phyloP scores from a whole-genome alignment of 2,329 filamentous ascomycete genomes.

The Colletotrichum sp. region DNA sequence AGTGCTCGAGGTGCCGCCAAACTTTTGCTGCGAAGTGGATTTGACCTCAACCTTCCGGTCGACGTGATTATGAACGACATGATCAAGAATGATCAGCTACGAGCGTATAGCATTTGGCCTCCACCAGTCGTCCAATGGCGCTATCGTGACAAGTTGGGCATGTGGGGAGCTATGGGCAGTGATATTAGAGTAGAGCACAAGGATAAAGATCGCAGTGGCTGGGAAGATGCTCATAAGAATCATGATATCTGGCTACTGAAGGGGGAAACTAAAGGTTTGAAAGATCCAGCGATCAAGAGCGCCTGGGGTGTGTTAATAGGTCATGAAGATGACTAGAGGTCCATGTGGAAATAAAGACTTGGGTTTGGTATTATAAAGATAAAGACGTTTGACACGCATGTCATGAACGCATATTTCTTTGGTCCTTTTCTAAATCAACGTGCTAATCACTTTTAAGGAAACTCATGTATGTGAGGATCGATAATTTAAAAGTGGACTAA shows the following conservation, averaged over 20 bases:
- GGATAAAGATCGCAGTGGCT: slow-evolving; percentile 11
- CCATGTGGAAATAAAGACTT: not conserved
- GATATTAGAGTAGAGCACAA: slow-evolving; percentile 25
- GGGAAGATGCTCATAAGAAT: not conserved
- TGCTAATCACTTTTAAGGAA: not conserved
- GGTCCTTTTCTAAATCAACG: not conserved
- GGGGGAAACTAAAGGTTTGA: not conserved
- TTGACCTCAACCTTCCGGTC: slow-evolving; percentile 29
- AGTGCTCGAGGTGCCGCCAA: slow-evolving; percentile 31
- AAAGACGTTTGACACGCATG: not conserved
- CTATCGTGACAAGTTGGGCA: slow-evolving; percentile 26
- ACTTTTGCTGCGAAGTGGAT: slow-evolving; percentile 24
- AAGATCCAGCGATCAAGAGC: not conserved
- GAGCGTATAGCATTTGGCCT: slow-evolving; percentile 27
- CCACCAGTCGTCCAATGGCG: slow-evolving; percentile 30
- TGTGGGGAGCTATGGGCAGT: slow-evolving; percentile 25
- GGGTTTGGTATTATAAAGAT: not conserved
- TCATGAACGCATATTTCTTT: not conserved
- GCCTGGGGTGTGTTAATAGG: not conserved
- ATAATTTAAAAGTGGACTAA: not conserved
- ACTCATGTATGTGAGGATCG: not conserved
- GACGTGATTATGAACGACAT: slow-evolving; percentile 29
- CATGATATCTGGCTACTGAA: slow-evolving; percentile 2
- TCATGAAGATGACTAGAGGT: not conserved
- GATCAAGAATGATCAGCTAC: slow-evolving; percentile 23